A percentile compares a stretch with the other conserved stretches of the same genome.
These are phyloP conservation scores for Beta corolliflora DNA, from an alignment of 179 eudicot genomes.

Conservation along the genomic window DNA sequence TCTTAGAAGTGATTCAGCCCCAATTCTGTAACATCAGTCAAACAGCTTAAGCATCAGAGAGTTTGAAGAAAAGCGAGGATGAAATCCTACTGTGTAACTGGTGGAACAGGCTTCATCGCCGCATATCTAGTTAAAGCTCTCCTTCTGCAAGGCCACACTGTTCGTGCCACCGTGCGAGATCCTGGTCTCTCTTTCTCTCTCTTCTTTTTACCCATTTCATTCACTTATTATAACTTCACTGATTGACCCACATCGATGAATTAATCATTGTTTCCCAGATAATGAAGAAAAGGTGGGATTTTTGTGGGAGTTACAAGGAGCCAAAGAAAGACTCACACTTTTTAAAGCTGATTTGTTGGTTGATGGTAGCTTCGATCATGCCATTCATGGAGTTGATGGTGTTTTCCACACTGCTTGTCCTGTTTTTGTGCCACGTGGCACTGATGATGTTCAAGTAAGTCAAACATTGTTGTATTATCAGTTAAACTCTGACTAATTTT, in stretches of 20 bases:
- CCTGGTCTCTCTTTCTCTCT: conserved; percentile 47
- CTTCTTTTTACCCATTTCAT: neutral
- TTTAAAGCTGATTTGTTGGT: conserved; percentile 69
- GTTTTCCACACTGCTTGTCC: conserved; percentile 92
- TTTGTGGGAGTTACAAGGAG: conserved; percentile 66
- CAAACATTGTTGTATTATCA: neutral
- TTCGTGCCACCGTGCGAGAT: conserved; percentile 72
- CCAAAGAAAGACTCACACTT: conserved; percentile 68
- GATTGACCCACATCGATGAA: neutral
- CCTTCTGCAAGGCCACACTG: conserved; percentile 58
- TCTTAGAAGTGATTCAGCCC: no score
- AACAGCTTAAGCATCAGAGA: no score
- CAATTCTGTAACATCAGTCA: no score
- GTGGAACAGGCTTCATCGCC: conserved; percentile 85
- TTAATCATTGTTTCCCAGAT: conserved; percentile 27
- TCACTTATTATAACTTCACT: neutral
- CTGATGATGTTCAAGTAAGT: conserved; percentile 56
- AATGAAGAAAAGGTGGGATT: conserved; percentile 63
- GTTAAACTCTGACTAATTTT: no score
- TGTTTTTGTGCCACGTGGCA: conserved; percentile 48
- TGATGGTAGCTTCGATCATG: conserved; percentile 77
- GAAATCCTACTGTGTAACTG: conserved; percentile 83
- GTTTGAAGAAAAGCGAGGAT: conserved; percentile 16
- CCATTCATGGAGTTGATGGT: conserved; percentile 72
- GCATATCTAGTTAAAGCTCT: conserved; percentile 60